phyloP scores from a whole-genome alignment of 345 rosid species.

The Laguncularia racemosa region DNA sequence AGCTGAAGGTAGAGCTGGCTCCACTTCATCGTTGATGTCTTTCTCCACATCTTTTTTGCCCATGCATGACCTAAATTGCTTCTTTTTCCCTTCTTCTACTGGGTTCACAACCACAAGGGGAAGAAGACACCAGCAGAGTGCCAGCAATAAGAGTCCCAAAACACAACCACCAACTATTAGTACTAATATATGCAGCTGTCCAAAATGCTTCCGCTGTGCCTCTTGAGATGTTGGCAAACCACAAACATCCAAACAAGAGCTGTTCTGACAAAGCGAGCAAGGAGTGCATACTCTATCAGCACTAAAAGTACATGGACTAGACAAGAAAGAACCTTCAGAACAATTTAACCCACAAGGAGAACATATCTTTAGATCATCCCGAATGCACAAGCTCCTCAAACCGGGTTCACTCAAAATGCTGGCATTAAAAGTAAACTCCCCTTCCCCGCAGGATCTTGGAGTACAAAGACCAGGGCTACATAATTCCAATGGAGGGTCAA shows the following conservation, averaged over 20 bases:
- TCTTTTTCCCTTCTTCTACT: slow-evolving; percentile 34
- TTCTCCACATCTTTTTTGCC: slow-evolving; percentile 46
- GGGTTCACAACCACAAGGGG: slow-evolving; percentile 25
- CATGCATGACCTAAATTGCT: slow-evolving; percentile 45
- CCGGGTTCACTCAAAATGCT: slow-evolving; percentile 70
- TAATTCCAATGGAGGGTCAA: slow-evolving; percentile 74
- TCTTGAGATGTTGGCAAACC: slow-evolving; percentile 34
- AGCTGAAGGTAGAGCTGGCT: slow-evolving; percentile 30
- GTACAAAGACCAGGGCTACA: slow-evolving; percentile 83
- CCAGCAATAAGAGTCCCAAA: slow-evolving; percentile 32
- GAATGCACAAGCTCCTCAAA: slow-evolving; percentile 58
- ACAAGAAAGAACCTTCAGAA: slow-evolving; percentile 68
- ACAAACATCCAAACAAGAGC: slow-evolving; percentile 64
- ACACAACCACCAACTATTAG: slow-evolving; percentile 41
- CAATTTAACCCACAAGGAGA: slow-evolving; percentile 73
- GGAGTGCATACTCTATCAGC: slow-evolving; percentile 69
- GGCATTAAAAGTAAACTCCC: slow-evolving; percentile 77
- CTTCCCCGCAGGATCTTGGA: slow-evolving; percentile 41
- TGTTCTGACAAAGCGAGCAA: slow-evolving; percentile 94
- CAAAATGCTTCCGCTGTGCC: slow-evolving; percentile 31
- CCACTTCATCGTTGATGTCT: slow-evolving; percentile 23
- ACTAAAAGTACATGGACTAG: slow-evolving; percentile 58
- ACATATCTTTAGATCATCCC: slow-evolving; percentile 64
- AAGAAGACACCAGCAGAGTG: slow-evolving; percentile 41
- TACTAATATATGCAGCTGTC: slow-evolving; percentile 28